A percentile compares a stretch with the other conserved stretches of the same genome.
Conservation (phyloP, 768 basidiomycete species). For the Podaxis sp. region DNA sequence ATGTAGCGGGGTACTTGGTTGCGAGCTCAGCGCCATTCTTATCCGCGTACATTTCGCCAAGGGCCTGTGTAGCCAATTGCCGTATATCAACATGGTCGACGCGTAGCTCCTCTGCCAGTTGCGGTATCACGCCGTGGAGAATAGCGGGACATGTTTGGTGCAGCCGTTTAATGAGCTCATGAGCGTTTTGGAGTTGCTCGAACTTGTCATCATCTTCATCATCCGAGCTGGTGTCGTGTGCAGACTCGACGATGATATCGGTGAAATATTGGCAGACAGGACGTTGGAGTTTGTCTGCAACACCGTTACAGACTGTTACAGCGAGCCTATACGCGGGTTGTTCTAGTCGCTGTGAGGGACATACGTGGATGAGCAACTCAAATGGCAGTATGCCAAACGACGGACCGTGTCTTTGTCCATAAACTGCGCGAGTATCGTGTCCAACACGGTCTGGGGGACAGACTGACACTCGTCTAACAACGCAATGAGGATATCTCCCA, state of each 20-base stretch:
- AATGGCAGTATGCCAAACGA: slow-evolving; percentile 18
- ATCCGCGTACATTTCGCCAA: slow-evolving; percentile 91
- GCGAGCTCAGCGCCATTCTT: slow-evolving; percentile 72
- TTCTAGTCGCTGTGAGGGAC: slow-evolving; percentile 51
- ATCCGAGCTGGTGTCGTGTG: slow-evolving; percentile 25
- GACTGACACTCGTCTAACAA: slow-evolving; percentile 84
- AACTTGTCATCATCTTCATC: slow-evolving; percentile 62
- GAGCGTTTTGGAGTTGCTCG: slow-evolving; percentile 71
- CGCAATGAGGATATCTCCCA: slow-evolving; percentile 88
- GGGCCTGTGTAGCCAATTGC: slow-evolving; percentile 76
- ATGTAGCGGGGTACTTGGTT: slow-evolving; percentile 78
- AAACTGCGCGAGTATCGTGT: slow-evolving; percentile 83
- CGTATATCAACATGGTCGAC: slow-evolving; percentile 73
- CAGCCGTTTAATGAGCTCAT: slow-evolving; percentile 83
- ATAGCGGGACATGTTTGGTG: slow-evolving; percentile 78
- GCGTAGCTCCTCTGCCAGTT: slow-evolving; percentile 87
- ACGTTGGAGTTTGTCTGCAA: slow-evolving; percentile 84
- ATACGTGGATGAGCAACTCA: slow-evolving; percentile 4
- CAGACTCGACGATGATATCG: slow-evolving; percentile 72
- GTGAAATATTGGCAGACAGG: slow-evolving; percentile 92
- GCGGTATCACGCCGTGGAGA: slow-evolving; percentile 88
- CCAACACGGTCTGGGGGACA: slow-evolving; percentile 78
- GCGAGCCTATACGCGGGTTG: slow-evolving; percentile 82
- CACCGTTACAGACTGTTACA: slow-evolving; percentile 79
- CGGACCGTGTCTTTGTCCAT: slow-evolving; percentile 73